These are phyloP conservation scores for Chalciporus piperatus DNA, from an alignment of 768 basidiomycete species.

Conservation along the genomic window DNA sequence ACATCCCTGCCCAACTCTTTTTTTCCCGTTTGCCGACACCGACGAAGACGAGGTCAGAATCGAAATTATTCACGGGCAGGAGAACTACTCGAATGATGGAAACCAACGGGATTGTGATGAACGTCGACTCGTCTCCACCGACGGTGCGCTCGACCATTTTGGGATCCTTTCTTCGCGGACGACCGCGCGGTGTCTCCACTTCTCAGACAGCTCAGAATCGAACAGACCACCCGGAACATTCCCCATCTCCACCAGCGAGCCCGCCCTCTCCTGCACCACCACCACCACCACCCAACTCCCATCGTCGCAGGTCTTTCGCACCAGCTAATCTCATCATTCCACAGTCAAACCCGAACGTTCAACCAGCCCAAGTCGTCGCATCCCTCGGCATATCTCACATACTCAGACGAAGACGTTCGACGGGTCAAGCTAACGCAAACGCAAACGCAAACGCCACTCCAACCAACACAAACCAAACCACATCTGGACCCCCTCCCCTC, in stretches of 20 bases:
- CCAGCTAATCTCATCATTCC: conserved; percentile 34
- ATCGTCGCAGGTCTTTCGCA: conserved; percentile 41
- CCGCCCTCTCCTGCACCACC: conserved; percentile 31
- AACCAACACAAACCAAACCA: conserved; percentile 1
- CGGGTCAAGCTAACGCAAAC: conserved; percentile 45
- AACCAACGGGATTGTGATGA: conserved; percentile 7
- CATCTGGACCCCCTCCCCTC: conserved; percentile 5
- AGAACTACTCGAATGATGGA: conserved; percentile 11
- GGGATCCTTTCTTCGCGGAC: conserved; percentile 66
- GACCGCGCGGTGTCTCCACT: conserved; percentile 66
- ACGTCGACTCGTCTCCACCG: conserved; percentile 32
- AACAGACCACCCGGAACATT: conserved; percentile 26
- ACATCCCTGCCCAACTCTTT: neutral
- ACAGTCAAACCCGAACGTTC: conserved; percentile 33
- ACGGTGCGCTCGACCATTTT: conserved; percentile 60
- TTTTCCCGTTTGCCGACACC: neutral
- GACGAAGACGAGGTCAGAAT: neutral
- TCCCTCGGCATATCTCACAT: conserved; percentile 55
- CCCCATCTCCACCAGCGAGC: conserved; percentile 45
- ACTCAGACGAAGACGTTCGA: conserved; percentile 65
- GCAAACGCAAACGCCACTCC: conserved; percentile 16
- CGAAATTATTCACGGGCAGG: neutral
- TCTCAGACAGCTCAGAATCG: conserved; percentile 38
- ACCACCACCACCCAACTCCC: conserved; percentile 25
- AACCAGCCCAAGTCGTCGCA: conserved; percentile 22